These are phyloP conservation scores for Talaromyces sp. DNA, from an alignment of 2,329 filamentous ascomycete genomes.

Conservation along the genomic window DNA sequence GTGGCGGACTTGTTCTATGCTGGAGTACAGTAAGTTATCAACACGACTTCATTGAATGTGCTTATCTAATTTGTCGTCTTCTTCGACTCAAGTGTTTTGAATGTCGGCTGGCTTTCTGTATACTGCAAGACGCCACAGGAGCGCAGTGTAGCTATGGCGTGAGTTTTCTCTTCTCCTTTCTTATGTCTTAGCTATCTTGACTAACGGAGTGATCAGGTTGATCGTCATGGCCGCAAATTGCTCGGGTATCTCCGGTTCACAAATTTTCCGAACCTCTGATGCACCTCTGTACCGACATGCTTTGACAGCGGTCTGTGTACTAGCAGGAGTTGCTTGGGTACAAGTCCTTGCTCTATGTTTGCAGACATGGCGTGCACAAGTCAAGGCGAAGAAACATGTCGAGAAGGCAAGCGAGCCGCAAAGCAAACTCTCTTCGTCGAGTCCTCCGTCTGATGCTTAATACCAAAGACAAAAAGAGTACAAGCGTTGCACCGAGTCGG, in stretches of 20 bases:
- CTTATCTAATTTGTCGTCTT: slow-evolving; percentile 3
- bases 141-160: slow-evolving; percentile 59
- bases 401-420: background rate
- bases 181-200: background rate
- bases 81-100: slow-evolving; percentile 43
- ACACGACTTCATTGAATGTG: background rate
- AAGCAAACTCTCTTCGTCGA: background rate
- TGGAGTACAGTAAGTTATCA: slow-evolving; percentile 35
- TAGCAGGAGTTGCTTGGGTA: slow-evolving; percentile 14
- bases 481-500: too few species aligned
- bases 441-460: background rate
- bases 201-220: slow-evolving; percentile 24
- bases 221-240: slow-evolving; percentile 59
- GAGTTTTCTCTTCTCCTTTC: slow-evolving; percentile 20
- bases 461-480: background rate
- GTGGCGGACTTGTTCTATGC: slow-evolving; percentile 31
- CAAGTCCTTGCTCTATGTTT: slow-evolving; percentile 10
- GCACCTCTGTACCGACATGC: slow-evolving; percentile 17
- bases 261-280: slow-evolving; percentile 18
- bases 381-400: background rate
- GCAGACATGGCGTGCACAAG: slow-evolving; percentile 8
- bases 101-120: slow-evolving; percentile 59
- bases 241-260: slow-evolving; percentile 16
- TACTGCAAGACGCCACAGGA: slow-evolving; percentile 55
- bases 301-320: slow-evolving; percentile 11